Percentiles rank a stretch among this genome's conserved stretches.
These are phyloP conservation scores for Piromyces finnis DNA, from an alignment of 192 early-diverging fungal genomes.

Conservation along the genomic window DNA sequence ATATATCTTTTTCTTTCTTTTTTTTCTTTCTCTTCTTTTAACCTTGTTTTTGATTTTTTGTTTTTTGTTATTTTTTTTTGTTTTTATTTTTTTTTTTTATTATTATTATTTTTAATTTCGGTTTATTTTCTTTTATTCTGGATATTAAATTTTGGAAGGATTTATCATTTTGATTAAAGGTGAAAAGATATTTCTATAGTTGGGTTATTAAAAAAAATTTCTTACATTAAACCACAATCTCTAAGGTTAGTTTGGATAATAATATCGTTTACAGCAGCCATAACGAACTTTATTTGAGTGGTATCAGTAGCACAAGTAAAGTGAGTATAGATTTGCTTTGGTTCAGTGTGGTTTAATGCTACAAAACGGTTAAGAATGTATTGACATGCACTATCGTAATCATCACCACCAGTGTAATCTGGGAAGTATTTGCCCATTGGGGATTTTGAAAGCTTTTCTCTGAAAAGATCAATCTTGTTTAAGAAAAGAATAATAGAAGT, in stretches of 20 bases:
- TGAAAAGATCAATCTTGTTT: conserved; percentile 96
- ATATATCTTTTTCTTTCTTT: no score
- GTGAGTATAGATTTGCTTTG: conserved; percentile 72
- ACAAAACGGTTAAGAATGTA: conserved; percentile 70
- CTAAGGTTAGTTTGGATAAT: conserved; percentile 70
- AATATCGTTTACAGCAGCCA: conserved; percentile 80
- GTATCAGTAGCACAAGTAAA: conserved; percentile 80
- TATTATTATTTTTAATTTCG: no score
- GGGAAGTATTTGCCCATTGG: conserved; percentile 79
- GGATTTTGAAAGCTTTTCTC: conserved; percentile 64
- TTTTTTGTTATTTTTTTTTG: no score
- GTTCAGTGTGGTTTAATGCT: conserved; percentile 52
- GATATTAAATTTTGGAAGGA: no score
- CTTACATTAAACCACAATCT: conserved; percentile 56
- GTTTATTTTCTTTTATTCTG: no score
- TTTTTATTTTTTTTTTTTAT: no score
- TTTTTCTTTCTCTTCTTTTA: no score
- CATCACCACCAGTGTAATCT: conserved; percentile 57
- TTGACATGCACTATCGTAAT: conserved; percentile 58
- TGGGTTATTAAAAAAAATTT: no score
- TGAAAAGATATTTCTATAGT: no score
- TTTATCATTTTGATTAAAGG: no score
- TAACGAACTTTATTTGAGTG: conserved; percentile 71
- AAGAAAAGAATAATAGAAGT: conserved; percentile 97
- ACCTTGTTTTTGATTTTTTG: no score